phyloP scores from a whole-genome alignment of 768 basidiomycete genomes.

The Amanita polypyramis region DNA sequence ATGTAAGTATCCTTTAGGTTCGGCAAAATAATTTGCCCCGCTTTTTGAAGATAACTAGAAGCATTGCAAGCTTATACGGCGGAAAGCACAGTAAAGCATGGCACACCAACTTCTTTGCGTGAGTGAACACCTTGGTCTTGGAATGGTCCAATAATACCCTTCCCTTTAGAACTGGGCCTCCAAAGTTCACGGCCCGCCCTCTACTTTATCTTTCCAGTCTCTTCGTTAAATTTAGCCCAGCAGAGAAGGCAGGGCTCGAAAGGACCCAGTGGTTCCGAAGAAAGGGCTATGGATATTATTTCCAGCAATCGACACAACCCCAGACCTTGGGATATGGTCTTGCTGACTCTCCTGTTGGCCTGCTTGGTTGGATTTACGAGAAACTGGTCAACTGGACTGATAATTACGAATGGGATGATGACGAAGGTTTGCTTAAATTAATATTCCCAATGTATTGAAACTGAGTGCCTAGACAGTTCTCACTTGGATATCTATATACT shows the following conservation, averaged over 20 bases:
- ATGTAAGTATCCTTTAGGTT: constrained; percentile 9
- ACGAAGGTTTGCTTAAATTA: constrained; percentile 29
- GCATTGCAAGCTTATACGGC: constrained; percentile 19
- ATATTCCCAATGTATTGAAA: neutral
- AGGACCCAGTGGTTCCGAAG: constrained; percentile 18
- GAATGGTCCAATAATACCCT: neutral
- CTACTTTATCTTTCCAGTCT: constrained; percentile 17
- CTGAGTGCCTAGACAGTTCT: constrained; percentile 27
- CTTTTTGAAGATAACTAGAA: constrained; percentile 16
- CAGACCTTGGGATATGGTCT: constrained; percentile 46
- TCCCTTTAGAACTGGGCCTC: constrained; percentile 11
- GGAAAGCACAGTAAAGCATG: constrained; percentile 35
- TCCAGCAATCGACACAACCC: constrained; percentile 33
- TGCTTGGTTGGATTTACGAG: constrained; percentile 46
- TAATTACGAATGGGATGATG: constrained; percentile 45
- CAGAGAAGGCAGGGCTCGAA: constrained; percentile 24
- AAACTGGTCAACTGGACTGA: constrained; percentile 40
- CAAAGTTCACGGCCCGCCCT: constrained; percentile 15
- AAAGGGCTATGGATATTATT: constrained; percentile 26
- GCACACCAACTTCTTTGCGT: constrained; percentile 40
- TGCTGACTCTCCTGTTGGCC: constrained; percentile 45
- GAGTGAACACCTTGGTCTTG: constrained; percentile 9
- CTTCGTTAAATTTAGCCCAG: constrained; percentile 17
- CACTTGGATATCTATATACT: constrained; percentile 50
- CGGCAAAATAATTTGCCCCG: neutral